Percentiles rank a stretch among this genome's conserved stretches.
Evolutionary conservation across 228 moss, liverwort and hornwort species (phyloP).

Genomic region (Sphagnum fallax): DNA sequence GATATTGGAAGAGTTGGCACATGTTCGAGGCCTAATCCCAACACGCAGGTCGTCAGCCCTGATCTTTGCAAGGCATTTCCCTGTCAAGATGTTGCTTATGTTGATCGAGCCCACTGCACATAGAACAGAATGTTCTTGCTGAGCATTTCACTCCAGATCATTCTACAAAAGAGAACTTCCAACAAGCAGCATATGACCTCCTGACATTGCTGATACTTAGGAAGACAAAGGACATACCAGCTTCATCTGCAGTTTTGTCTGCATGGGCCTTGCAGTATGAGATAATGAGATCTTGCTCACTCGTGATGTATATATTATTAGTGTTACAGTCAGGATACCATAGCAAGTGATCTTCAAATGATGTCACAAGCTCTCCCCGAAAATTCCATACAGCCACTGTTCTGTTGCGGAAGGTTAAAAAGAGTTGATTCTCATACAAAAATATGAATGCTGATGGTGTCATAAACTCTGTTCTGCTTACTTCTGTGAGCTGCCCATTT

Average conservation of each 20-base stretch:
- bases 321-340: slow-evolving; percentile 99
- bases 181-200: background rate
- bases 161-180: background rate
- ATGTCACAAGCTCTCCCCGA: slow-evolving; percentile 92
- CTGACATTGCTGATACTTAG: background rate
- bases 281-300: slow-evolving; percentile 97
- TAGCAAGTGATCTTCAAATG: slow-evolving; percentile 92
- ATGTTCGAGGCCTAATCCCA: slow-evolving; percentile 63
- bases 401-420: slow-evolving; percentile 88
- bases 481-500: slow-evolving; percentile 97
- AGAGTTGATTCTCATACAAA: slow-evolving; percentile 93
- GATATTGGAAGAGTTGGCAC: slow-evolving; percentile 66
- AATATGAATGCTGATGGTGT: slow-evolving; percentile 97
- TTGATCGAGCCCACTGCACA: slow-evolving; percentile 91
- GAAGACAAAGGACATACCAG: slow-evolving; percentile 24
- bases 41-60: slow-evolving; percentile 85
- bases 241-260: slow-evolving; percentile 75
- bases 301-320: slow-evolving; percentile 96
- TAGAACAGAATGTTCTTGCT: no score
- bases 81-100: slow-evolving; percentile 97
- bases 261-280: slow-evolving; percentile 97
- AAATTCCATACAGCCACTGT: slow-evolving; percentile 99
- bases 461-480: slow-evolving; percentile 98
- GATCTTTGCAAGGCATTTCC: slow-evolving; percentile 92
- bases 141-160: background rate